Evolutionary conservation across 306 rosid genomes (phyloP), one percentile per base, ranked within the genome.

Genomic region (Astragalus glycyphyllos): DNA sequence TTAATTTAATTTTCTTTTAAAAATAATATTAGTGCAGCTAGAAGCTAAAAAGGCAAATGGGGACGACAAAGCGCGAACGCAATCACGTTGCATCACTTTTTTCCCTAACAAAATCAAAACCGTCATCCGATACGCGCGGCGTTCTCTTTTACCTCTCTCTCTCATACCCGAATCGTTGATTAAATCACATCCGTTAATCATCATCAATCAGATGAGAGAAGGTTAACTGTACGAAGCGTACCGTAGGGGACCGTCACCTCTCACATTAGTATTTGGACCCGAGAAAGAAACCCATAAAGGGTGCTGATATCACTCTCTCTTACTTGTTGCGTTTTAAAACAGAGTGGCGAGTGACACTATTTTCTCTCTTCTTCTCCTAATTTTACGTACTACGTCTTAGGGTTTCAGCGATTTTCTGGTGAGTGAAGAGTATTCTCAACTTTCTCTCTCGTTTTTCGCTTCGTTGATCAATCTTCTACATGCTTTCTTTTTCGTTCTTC

Each of bases 321-420:
- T 31, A 11, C 61, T 50, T 8, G n/a, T n/a, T n/a, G 14, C 5
- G 61, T 50, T 16, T 44, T 72, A 65, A 31, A 50, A 13, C 53
- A 67, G 74, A 35, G 63, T 10, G 2, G 4, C 2, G 51, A 31
- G 20, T 2, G 16, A 31, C 13, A 37, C 38, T 35, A 31, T 71
- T 17, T 58, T 11, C 4, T 11, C 53, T 6, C 4, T 56, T 8
- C 5, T n/a, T 58, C 9, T 34, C 15, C 5, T 2, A 1, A 42
- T 3, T 9, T 42, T 42, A 12, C 8, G 15, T 4, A n/a, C n/a
- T n/a, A 11, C 8, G 1, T 10, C 10, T 23, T 79, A 79, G 79
- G 83, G 79, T 73, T 79, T 44, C 13, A 40, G 47, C 5, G 23
- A 4, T 54, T 64, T 15, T 62, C 45, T 4, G 74, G 80, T 75